Percentiles rank a stretch among this genome's conserved stretches.
Conservation (phyloP, 148 eudicot species). For the Amaranthus palmeri region DNA sequence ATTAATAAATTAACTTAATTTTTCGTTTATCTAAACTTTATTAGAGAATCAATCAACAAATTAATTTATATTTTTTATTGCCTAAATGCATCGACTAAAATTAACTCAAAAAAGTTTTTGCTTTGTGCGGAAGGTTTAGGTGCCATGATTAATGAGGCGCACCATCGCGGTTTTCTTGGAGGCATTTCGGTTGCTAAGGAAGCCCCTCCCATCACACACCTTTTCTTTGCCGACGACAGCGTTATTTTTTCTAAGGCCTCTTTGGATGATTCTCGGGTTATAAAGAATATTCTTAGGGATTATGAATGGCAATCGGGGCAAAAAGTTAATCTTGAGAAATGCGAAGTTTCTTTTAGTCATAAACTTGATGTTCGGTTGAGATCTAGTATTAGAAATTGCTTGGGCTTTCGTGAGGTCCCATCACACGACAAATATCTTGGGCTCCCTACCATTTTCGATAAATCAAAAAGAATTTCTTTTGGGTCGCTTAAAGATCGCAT, state of each 20-base stretch:
- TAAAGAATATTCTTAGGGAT: background rate
- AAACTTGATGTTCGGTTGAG: background rate
- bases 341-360: background rate
- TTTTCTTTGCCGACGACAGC: background rate
- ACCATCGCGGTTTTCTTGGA: background rate
- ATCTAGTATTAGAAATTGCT: background rate
- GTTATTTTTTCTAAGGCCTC: background rate
- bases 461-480: background rate
- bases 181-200: background rate
- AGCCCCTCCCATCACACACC: background rate
- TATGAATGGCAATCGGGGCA: background rate
- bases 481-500: background rate
- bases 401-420: background rate
- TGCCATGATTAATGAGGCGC: background rate
- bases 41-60: too few relatives aligned
- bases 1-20: too few relatives aligned
- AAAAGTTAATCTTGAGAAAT: background rate
- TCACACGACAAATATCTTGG: background rate
- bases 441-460: background rate
- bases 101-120: too few relatives aligned
- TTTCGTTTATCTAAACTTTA: too few relatives aligned
- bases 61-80: too few relatives aligned
- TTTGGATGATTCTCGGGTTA: background rate
- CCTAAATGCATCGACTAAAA: too few relatives aligned
- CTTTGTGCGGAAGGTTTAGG: background rate